Evolutionary conservation across 345 rosid genomes (phyloP).

Genomic region (Rhodamnia argentea): DNA sequence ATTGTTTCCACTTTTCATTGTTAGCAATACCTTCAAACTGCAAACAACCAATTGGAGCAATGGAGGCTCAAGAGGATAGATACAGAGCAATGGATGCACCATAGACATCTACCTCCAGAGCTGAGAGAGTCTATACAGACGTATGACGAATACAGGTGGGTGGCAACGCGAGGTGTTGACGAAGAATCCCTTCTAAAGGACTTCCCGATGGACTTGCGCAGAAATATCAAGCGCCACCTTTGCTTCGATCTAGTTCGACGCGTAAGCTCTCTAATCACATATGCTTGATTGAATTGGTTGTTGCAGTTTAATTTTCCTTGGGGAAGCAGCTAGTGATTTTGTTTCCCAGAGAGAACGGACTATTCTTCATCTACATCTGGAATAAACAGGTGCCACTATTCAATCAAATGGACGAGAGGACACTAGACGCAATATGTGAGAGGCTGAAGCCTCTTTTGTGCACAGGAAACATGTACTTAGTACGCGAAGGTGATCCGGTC

Average conservation of each 20-base stretch:
- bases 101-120: conserved; percentile 50
- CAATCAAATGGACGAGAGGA: conserved; percentile 11
- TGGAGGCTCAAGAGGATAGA: conserved; percentile 64
- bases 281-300: background rate
- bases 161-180: conserved; percentile 60
- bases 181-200: conserved; percentile 52
- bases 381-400: conserved; percentile 13
- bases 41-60: conserved; percentile 54
- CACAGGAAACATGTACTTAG: conserved; percentile 2
- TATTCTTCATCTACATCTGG: background rate
- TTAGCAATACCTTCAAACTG: conserved; percentile 58
- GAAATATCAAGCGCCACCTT: conserved; percentile 65
- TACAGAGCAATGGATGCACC: conserved; percentile 14
- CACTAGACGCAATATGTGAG: conserved; percentile 19
- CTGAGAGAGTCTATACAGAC: conserved; percentile 32
- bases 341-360: background rate
- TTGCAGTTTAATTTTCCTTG: background rate
- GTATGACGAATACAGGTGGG: conserved; percentile 60
- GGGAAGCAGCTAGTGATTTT: background rate
- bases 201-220: conserved; percentile 54
- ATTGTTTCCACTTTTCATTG: background rate
- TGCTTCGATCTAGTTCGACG: conserved; percentile 70
- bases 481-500: conserved; percentile 21
- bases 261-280: conserved; percentile 22
- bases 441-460: conserved; percentile 8